A percentile compares a stretch with the other conserved stretches of the same genome.
Conservation (phyloP, 1,284 basidiomycete species). For the Athelia psychrophila region DNA sequence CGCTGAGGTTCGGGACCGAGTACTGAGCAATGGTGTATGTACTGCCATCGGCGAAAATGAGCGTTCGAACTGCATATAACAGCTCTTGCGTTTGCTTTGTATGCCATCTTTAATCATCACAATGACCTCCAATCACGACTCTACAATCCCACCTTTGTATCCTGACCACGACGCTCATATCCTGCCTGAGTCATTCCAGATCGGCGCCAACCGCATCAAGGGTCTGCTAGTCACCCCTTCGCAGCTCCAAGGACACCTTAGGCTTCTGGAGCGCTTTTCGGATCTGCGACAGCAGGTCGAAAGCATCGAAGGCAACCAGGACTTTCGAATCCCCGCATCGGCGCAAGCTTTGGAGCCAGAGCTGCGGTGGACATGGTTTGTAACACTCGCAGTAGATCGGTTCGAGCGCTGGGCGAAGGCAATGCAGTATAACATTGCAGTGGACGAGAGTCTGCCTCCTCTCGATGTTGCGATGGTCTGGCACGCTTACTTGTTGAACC, state of each 20-base stretch:
- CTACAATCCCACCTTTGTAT: too few species aligned
- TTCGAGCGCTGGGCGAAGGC: slow-evolving; percentile 29
- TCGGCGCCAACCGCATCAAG: slow-evolving; percentile 6
- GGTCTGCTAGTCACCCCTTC: slow-evolving; percentile 8
- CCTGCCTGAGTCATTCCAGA: slow-evolving; percentile 8
- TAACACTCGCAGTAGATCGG: slow-evolving; percentile 18
- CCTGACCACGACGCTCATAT: slow-evolving; percentile 5
- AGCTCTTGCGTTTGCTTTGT: too few species aligned
- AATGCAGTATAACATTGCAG: slow-evolving; percentile 8
- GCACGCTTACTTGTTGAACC: slow-evolving; percentile 49
- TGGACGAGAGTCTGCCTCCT: slow-evolving; percentile 33
- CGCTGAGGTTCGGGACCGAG: too few species aligned
- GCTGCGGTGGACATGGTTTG: slow-evolving; percentile 20
- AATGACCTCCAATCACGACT: too few species aligned
- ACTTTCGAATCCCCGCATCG: slow-evolving; percentile 4
- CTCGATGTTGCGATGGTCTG: slow-evolving; percentile 47
- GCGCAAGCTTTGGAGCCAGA: slow-evolving; percentile 6
- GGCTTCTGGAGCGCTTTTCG: slow-evolving; percentile 9
- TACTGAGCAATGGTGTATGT: too few species aligned
- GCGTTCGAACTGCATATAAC: too few species aligned
- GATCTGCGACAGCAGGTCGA: slow-evolving; percentile 6
- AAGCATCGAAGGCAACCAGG: slow-evolving; percentile 3
- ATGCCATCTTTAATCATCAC: too few species aligned
- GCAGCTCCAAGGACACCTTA: slow-evolving; percentile 16
- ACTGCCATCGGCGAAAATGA: too few species aligned